Base-by-base conservation (phyloP, 345 rosid genomes). In the Populus davidiana region DNA sequence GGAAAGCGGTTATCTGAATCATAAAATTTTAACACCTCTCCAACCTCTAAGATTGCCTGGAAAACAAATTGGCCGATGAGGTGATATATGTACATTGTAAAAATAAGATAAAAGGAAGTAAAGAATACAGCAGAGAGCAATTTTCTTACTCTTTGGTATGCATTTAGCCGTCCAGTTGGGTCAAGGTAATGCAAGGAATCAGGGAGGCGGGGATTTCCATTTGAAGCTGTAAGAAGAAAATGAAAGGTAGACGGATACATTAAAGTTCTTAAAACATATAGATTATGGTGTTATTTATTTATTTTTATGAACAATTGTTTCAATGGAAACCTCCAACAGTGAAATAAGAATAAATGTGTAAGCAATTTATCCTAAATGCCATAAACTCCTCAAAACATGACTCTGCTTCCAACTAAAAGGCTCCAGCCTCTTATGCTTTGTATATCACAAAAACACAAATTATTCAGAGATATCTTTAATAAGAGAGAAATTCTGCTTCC, bases 151-250 rank as follows among this genome's bases (percentile, higher is more conserved):
- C 86, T 85, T 76, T 92, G 95, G 71, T 92, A 92, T 1, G 94
- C 90, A 85, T 92, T 92, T 76, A 72, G 81, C 69, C 94, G 86
- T 75, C 91, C 91, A 23, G 95, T 83, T 72, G 89, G 90, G 83
- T 92, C 97, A 20, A 91, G 81, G 78, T 91, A 92, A 84, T 92
- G 97, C 88, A 92, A 86, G 31, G 95, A 92, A 88, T 91, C 97
- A 44, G 93, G 92, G 62, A 91, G 93, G 69, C 97, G 97, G 41
- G 97, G 93, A 77, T 92, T 92, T 81, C 95, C 97, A 87, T 92
- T 92, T 76, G 98, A 94, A 86, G 97, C 98, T 94, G 86, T 84
- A 75, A 76, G 69, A 44, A 61, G 47, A 77, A 68, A 69, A 10
- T 5, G 14, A 63, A 78, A 71, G 39, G 59, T 21, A 47, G 36